phyloP scores from a whole-genome alignment of 164 flowering plant genomes.

The Sextonia rubra region DNA sequence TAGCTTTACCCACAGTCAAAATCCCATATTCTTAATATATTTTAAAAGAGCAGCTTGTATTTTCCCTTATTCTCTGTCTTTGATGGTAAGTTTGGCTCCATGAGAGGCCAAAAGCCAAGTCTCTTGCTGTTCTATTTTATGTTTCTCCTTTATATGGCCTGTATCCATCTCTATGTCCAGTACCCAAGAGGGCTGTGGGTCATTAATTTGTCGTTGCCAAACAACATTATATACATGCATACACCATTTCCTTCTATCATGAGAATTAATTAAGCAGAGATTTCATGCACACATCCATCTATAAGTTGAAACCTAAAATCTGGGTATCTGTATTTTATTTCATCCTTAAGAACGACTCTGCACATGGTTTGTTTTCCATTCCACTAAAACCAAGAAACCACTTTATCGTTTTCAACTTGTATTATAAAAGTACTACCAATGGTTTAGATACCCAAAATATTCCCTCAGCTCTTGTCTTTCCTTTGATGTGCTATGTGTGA shows the following conservation, averaged over 20 bases:
- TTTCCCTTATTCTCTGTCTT: background rate
- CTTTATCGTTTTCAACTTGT: background rate
- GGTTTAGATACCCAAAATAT: background rate
- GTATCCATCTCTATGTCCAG: background rate
- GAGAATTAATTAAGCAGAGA: background rate
- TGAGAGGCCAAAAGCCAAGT: background rate
- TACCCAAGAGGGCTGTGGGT: background rate
- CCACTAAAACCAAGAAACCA: background rate
- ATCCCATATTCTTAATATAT: background rate
- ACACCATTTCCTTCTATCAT: background rate
- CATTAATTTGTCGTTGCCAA: background rate
- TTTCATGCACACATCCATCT: conserved; percentile 2
- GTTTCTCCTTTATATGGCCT: background rate
- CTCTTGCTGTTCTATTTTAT: background rate
- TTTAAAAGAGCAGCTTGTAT: background rate
- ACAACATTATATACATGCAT: background rate
- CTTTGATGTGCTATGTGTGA: background rate
- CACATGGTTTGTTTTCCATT: background rate
- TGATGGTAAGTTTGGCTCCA: background rate
- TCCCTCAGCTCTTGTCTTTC: background rate
- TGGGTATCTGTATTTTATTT: background rate
- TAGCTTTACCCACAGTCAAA: background rate
- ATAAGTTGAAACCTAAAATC: background rate
- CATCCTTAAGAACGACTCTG: background rate
- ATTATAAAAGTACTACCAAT: background rate